Percentiles rank a stretch among this genome's conserved stretches.
phyloP scores from a whole-genome alignment of 176 grass and related monocot genomes.

The Triticum timopheevii region DNA sequence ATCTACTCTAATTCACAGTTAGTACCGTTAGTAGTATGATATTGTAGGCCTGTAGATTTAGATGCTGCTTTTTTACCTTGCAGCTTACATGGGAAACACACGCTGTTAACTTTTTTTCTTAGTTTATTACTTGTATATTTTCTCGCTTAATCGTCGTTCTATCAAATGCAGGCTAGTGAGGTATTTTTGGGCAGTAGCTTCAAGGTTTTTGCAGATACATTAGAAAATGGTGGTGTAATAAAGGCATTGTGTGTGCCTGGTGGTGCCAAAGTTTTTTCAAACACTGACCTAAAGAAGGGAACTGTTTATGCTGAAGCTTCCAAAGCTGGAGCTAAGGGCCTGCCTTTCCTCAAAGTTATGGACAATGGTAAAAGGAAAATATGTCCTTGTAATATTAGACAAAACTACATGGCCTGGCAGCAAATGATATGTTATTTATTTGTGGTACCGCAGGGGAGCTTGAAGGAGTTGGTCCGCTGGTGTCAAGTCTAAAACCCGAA shows the following conservation, averaged over 20 bases:
- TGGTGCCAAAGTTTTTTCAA: conserved; percentile 81
- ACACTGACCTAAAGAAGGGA: conserved; percentile 95
- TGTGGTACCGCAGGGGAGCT: conserved; percentile 57
- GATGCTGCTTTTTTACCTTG: conserved; percentile 1
- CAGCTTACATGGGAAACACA: background rate
- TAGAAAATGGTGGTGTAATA: conserved; percentile 72
- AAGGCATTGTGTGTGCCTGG: conserved; percentile 78
- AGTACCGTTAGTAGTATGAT: background rate
- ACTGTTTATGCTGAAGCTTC: conserved; percentile 79
- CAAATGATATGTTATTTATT: conserved; percentile 1
- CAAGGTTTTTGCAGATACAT: conserved; percentile 89
- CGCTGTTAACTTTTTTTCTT: background rate
- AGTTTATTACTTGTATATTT: conserved; percentile 7
- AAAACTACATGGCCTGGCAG: background rate
- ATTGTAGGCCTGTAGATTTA: background rate
- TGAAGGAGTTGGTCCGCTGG: conserved; percentile 77
- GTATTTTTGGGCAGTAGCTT: conserved; percentile 67
- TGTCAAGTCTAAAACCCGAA: conserved; percentile 69
- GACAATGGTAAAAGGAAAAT: conserved; percentile 64
- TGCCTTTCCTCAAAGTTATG: conserved; percentile 93
- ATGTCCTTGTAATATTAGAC: background rate
- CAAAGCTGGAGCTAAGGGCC: conserved; percentile 92
- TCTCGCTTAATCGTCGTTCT: conserved; percentile 17
- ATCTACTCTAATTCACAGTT: background rate
- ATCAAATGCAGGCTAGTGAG: conserved; percentile 70